Evolutionary conservation across 1,284 basidiomycete species (phyloP).

Genomic region (Apiotrichum gracile): DNA sequence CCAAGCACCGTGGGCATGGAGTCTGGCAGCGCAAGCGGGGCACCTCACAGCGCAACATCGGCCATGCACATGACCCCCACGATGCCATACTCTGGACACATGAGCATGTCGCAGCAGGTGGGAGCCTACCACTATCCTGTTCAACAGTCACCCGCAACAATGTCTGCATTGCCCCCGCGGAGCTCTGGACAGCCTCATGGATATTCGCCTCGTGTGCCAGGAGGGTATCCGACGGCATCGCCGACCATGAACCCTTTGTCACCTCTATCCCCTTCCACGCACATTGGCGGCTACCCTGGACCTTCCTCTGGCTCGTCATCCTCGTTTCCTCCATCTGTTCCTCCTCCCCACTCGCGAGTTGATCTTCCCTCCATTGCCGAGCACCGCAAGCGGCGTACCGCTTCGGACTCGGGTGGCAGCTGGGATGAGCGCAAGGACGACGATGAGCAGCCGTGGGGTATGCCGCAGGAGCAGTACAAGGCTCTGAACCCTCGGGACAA

Average conservation of each 20-base stretch:
- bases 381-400: conserved; percentile 8
- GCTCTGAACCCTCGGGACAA: conserved; percentile 39
- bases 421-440: conserved; percentile 15
- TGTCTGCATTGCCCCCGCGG: conserved; percentile 10
- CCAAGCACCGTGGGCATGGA: neutral
- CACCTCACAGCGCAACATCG: neutral
- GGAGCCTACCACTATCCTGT: conserved; percentile 15
- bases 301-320: conserved; percentile 4
- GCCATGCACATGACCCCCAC: conserved; percentile 12
- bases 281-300: conserved; percentile 4
- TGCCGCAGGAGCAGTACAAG: conserved; percentile 43
- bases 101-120: conserved; percentile 9
- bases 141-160: conserved; percentile 11
- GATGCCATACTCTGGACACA: conserved; percentile 20
- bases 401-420: conserved; percentile 5
- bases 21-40: neutral
- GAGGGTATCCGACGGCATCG: conserved; percentile 13
- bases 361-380: conserved; percentile 1
- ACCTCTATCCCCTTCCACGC: conserved; percentile 15
- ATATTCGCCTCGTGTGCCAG: conserved; percentile 15
- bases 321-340: conserved; percentile 12
- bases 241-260: conserved; percentile 15
- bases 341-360: conserved; percentile 7
- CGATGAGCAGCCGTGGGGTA: conserved; percentile 40
- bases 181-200: conserved; percentile 8